A percentile compares a stretch with the other conserved stretches of the same genome.
These are phyloP conservation scores for Dipteronia dyeriana DNA, from an alignment of 345 rosid species.

Conservation along the genomic window DNA sequence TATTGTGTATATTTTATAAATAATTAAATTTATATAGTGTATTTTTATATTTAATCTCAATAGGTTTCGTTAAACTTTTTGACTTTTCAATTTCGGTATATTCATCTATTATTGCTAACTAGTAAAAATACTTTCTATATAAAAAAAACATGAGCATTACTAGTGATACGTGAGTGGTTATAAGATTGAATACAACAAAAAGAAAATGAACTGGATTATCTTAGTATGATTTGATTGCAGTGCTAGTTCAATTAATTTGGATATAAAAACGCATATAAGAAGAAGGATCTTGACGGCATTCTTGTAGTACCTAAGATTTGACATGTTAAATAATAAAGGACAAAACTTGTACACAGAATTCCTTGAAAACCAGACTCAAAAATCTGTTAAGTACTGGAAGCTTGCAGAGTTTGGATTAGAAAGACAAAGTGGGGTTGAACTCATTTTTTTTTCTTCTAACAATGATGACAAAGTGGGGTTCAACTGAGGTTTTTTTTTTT, in stretches of 20 bases:
- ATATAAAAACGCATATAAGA: background rate
- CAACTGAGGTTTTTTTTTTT: background rate
- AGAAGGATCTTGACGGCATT: background rate
- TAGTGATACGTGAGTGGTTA: background rate
- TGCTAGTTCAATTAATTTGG: conserved; percentile 14
- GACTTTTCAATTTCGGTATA: too few species aligned
- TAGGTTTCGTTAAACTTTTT: too few species aligned
- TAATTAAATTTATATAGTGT: too few species aligned
- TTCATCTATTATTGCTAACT: too few species aligned
- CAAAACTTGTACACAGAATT: background rate
- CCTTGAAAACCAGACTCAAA: conserved; percentile 6
- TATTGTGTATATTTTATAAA: too few species aligned
- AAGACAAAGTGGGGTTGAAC: background rate
- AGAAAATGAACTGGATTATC: background rate
- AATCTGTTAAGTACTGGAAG: conserved; percentile 8
- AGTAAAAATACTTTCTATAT: too few species aligned
- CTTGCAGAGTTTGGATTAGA: conserved; percentile 1
- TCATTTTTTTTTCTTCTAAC: too few species aligned
- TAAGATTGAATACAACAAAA: background rate
- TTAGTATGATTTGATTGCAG: background rate
- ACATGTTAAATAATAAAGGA: background rate
- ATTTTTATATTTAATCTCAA: too few species aligned
- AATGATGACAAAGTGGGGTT: background rate
- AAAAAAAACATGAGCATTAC: background rate
- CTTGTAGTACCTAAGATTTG: background rate